Evolutionary conservation across 495 filamentous ascomycete species (phyloP).

Genomic region (Daldinia grandis): DNA sequence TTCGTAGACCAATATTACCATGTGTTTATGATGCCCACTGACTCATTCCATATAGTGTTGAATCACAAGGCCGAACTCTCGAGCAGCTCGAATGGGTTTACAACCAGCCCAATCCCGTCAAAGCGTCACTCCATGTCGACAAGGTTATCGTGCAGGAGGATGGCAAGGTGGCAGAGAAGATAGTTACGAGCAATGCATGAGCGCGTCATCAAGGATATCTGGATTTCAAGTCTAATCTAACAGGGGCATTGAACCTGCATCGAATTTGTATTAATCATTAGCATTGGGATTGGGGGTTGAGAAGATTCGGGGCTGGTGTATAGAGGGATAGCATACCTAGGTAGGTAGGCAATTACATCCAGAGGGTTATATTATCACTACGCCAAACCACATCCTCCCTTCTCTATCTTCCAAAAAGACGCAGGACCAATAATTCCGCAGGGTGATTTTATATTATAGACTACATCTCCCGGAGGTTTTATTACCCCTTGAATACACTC

Average conservation of each 20-base stretch:
- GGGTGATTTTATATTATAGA: no score
- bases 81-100: slow-evolving; percentile 63
- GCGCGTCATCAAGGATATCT: neutral
- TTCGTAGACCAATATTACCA: slow-evolving; percentile 42
- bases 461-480: no score
- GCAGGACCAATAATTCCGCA: no score
- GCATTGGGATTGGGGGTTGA: neutral
- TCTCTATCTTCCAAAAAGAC: no score
- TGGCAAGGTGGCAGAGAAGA: slow-evolving; percentile 63
- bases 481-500: no score
- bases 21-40: neutral
- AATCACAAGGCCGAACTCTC: slow-evolving; percentile 60
- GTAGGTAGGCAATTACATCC: neutral
- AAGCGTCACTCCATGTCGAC: slow-evolving; percentile 60
- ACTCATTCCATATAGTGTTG: slow-evolving; percentile 48
- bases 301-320: neutral
- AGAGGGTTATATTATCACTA: neutral
- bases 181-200: slow-evolving; percentile 42
- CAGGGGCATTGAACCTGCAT: neutral
- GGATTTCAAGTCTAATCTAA: neutral
- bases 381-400: no score
- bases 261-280: neutral
- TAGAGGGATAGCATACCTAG: neutral
- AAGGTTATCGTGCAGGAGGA: slow-evolving; percentile 63
- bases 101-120: slow-evolving; percentile 58